phyloP scores from a whole-genome alignment of 306 rosid species.

The Cicer bijugum region DNA sequence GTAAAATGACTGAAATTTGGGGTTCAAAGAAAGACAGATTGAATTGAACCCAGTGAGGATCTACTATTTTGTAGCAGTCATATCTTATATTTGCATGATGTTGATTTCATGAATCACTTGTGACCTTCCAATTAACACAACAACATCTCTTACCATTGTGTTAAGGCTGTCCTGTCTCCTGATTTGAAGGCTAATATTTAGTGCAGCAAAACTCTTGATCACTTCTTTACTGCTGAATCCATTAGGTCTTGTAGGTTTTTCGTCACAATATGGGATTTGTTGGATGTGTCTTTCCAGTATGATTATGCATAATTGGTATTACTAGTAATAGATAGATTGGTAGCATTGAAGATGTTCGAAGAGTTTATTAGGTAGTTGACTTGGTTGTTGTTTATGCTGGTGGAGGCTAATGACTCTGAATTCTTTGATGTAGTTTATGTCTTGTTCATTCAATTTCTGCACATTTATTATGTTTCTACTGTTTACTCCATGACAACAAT shows the following conservation, averaged over 20 bases:
- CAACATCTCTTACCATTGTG: not conserved
- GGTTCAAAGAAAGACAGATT: not conserved
- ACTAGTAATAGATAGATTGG: not conserved
- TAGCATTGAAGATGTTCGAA: not conserved
- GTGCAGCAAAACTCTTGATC: not conserved
- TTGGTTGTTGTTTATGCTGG: not conserved
- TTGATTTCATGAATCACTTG: not conserved
- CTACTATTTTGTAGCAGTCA: not conserved
- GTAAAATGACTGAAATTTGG: not conserved
- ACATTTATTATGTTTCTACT: too few relatives aligned
- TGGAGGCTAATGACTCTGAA: not conserved
- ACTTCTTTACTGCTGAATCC: not conserved
- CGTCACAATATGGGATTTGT: not conserved
- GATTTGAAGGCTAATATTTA: not conserved
- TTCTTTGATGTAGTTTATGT: not conserved
- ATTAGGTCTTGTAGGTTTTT: not conserved
- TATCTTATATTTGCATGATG: not conserved
- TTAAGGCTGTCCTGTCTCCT: not conserved
- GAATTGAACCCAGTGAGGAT: not conserved
- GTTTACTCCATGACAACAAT: too few relatives aligned
- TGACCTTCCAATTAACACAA: not conserved
- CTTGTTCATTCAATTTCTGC: not conserved
- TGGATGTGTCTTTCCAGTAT: not conserved
- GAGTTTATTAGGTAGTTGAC: slow-evolving; percentile 9
- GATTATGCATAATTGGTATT: not conserved